Evolutionary conservation across 176 grass and related monocot species (phyloP).

Genomic region (Pharus latifolius): DNA sequence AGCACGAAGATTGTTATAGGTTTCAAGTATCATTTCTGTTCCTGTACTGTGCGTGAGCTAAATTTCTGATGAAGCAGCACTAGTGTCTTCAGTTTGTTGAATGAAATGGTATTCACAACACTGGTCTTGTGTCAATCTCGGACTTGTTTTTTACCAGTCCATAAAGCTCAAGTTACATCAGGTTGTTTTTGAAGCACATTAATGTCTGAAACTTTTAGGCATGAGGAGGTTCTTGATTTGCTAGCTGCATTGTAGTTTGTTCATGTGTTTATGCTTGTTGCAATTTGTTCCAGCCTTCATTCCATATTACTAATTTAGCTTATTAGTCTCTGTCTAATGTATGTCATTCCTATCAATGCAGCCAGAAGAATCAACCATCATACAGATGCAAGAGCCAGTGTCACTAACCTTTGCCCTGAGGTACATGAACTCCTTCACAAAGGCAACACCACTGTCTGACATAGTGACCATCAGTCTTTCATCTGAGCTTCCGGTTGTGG

Average conservation of each 20-base stretch:
- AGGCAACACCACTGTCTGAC: conserved; percentile 66
- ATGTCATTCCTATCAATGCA: conserved; percentile 10
- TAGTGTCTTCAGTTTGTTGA: not conserved
- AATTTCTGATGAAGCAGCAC: not conserved
- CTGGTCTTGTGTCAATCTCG: not conserved
- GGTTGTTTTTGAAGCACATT: not conserved
- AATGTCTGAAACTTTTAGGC: not conserved
- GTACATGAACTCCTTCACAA: conserved; percentile 96
- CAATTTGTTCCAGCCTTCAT: not conserved
- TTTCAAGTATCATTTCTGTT: not conserved
- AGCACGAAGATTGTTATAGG: too few species aligned
- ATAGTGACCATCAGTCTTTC: conserved; percentile 79
- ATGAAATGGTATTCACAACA: not conserved
- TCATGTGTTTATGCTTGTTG: not conserved
- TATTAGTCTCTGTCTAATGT: not conserved
- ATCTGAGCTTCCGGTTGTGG: conserved; percentile 74
- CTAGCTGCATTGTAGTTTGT: not conserved
- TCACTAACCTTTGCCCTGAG: conserved; percentile 84
- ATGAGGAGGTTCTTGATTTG: not conserved
- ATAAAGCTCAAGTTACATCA: not conserved
- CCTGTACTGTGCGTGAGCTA: too few species aligned
- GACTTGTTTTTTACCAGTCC: not conserved
- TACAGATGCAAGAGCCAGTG: conserved; percentile 91
- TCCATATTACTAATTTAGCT: not conserved
- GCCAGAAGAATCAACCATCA: conserved; percentile 68